Conservation (phyloP, 148 eudicot genomes). For the Cornus florida region DNA sequence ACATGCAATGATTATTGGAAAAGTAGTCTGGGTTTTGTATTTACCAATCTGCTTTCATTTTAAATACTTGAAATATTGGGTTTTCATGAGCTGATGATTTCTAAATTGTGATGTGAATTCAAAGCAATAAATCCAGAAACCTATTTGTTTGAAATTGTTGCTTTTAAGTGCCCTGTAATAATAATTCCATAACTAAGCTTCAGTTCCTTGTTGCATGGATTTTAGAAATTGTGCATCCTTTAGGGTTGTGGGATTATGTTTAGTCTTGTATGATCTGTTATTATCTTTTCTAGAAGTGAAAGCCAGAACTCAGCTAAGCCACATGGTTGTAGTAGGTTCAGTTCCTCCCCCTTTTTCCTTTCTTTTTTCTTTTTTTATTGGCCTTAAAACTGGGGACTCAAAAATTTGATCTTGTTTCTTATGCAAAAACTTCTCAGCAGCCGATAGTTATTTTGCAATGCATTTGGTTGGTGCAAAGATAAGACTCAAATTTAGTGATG, state of each 20-base stretch:
- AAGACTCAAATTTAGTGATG: too few species aligned
- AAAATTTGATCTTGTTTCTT: too few species aligned
- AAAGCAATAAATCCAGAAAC: neutral
- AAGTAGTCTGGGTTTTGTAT: neutral
- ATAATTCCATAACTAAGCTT: neutral
- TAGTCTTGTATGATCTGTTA: too few species aligned
- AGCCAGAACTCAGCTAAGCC: too few species aligned
- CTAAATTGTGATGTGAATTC: neutral
- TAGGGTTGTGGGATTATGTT: neutral
- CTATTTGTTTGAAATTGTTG: neutral
- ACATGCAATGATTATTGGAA: neutral
- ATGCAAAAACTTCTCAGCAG: too few species aligned
- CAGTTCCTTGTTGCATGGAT: neutral
- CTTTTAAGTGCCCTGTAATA: neutral
- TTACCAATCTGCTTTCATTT: neutral
- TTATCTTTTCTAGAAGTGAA: too few species aligned
- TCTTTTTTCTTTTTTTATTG: too few species aligned
- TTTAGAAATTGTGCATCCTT: neutral
- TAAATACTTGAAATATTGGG: neutral
- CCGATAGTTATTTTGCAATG: too few species aligned
- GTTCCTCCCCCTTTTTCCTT: too few species aligned
- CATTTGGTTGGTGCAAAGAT: too few species aligned
- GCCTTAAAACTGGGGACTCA: too few species aligned
- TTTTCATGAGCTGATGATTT: neutral
- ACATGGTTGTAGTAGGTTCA: too few species aligned